Conservation (phyloP, 768 basidiomycete species). For the Lanmaoa pseudosensibilis region DNA sequence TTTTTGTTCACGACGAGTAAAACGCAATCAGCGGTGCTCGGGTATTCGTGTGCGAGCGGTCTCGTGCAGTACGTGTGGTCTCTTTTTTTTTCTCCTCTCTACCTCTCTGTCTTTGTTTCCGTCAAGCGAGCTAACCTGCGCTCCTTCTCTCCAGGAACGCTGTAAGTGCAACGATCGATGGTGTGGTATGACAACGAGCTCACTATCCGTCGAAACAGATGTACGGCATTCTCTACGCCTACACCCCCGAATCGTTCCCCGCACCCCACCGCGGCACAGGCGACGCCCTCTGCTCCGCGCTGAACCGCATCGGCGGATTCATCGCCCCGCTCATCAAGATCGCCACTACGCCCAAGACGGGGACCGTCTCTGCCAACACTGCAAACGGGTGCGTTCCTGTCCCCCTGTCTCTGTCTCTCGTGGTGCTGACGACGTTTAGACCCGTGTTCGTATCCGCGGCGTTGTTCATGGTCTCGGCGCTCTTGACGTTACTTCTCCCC, state of each 20-base stretch:
- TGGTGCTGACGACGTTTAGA: constrained; percentile 20
- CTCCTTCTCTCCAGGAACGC: constrained; percentile 31
- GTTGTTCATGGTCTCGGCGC: constrained; percentile 42
- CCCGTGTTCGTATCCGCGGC: constrained; percentile 51
- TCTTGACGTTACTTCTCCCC: constrained; percentile 44
- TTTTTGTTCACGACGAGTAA: constrained; percentile 53
- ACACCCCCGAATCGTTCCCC: constrained; percentile 61
- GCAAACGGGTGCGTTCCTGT: constrained; percentile 41
- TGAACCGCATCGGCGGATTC: constrained; percentile 50
- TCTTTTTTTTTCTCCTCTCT: background rate
- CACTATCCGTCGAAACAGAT: constrained; percentile 36
- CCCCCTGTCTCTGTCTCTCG: background rate
- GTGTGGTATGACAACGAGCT: background rate
- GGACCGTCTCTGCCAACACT: constrained; percentile 28
- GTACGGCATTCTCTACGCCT: constrained; percentile 56
- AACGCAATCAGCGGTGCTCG: constrained; percentile 40
- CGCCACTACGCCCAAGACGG: constrained; percentile 37
- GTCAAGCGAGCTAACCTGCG: background rate
- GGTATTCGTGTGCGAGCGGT: constrained; percentile 45
- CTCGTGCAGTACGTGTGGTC: constrained; percentile 40
- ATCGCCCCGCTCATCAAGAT: constrained; percentile 52
- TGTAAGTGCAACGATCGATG: constrained; percentile 20
- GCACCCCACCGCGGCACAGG: constrained; percentile 57
- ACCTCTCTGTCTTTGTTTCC: too few relatives aligned
- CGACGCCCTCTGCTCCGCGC: constrained; percentile 47